Percentiles rank a stretch among this genome's conserved stretches.
phyloP scores from a whole-genome alignment of 495 filamentous ascomycete genomes.

The Xylaria sp. region DNA sequence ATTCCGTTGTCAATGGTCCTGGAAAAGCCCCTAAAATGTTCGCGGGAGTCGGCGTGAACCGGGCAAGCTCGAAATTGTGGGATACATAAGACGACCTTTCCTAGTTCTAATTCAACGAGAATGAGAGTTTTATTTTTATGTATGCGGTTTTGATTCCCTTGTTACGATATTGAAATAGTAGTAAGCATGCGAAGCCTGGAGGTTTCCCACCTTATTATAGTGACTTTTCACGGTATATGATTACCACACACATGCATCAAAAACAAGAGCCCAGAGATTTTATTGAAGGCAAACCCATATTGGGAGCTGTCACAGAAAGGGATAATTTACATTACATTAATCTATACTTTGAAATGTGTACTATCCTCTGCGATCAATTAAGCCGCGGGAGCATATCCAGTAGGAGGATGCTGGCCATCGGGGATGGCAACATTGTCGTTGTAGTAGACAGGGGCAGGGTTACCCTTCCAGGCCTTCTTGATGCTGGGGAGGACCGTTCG shows the following conservation, averaged over 20 bases:
- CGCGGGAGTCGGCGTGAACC: no score
- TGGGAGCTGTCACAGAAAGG: neutral
- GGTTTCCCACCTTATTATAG: neutral
- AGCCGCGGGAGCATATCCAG: conserved; percentile 33
- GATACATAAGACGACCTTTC: no score
- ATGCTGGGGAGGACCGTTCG: conserved; percentile 51
- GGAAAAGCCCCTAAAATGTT: no score
- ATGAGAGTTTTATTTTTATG: no score
- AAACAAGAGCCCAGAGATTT: neutral
- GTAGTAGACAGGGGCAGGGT: conserved; percentile 48
- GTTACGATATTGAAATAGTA: neutral
- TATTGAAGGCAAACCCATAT: neutral
- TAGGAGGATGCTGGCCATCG: conserved; percentile 51
- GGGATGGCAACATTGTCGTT: conserved; percentile 49
- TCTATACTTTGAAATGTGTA: neutral
- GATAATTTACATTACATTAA: neutral
- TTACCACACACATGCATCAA: neutral
- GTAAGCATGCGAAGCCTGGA: neutral
- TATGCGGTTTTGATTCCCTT: neutral
- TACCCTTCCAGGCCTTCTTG: conserved; percentile 45
- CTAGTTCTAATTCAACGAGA: no score
- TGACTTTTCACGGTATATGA: neutral
- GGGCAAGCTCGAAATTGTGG: no score
- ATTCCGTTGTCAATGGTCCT: no score
- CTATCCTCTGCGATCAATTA: neutral